Conservation (phyloP, 2,329 filamentous ascomycete genomes). For the Penicillium olsonii region DNA sequence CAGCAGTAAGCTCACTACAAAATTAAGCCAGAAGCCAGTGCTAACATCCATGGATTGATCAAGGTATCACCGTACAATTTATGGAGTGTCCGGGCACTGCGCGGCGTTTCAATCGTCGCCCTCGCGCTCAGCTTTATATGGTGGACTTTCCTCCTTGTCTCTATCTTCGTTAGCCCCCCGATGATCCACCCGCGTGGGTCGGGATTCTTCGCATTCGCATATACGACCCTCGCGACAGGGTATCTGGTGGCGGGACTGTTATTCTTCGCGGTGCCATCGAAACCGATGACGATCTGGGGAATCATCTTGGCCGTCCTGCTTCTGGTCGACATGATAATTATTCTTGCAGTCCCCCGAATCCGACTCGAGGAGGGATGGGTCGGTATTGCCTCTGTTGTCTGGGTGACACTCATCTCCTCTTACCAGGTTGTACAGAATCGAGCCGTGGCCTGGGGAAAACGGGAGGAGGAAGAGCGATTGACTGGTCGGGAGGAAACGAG, state of each 20-base stretch:
- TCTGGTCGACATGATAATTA: constrained; percentile 74
- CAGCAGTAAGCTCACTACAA: constrained; percentile 16
- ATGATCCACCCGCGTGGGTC: constrained; percentile 83
- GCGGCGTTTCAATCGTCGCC: constrained; percentile 76
- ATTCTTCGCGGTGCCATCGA: constrained; percentile 85
- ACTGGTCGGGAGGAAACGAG: constrained; percentile 87
- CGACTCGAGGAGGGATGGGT: constrained; percentile 87
- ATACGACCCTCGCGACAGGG: constrained; percentile 73
- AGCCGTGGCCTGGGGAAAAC: constrained; percentile 87
- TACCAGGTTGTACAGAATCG: constrained; percentile 80
- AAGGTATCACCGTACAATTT: constrained; percentile 88
- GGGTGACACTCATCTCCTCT: constrained; percentile 75
- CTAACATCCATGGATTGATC: too few relatives aligned
- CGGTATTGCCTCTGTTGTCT: constrained; percentile 81
- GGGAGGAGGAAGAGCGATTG: constrained; percentile 86
- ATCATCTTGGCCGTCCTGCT: constrained; percentile 67
- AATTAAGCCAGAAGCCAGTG: background rate
- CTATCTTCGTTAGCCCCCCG: constrained; percentile 86
- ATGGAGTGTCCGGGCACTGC: constrained; percentile 80
- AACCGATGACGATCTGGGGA: constrained; percentile 72
- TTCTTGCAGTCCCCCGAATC: constrained; percentile 71
- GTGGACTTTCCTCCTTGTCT: constrained; percentile 89
- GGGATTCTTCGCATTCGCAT: constrained; percentile 88
- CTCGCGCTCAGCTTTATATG: constrained; percentile 77
- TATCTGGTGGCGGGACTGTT: constrained; percentile 75